Conservation (phyloP, 2,329 filamentous ascomycete genomes). For the Colletotrichum sansevieriae region DNA sequence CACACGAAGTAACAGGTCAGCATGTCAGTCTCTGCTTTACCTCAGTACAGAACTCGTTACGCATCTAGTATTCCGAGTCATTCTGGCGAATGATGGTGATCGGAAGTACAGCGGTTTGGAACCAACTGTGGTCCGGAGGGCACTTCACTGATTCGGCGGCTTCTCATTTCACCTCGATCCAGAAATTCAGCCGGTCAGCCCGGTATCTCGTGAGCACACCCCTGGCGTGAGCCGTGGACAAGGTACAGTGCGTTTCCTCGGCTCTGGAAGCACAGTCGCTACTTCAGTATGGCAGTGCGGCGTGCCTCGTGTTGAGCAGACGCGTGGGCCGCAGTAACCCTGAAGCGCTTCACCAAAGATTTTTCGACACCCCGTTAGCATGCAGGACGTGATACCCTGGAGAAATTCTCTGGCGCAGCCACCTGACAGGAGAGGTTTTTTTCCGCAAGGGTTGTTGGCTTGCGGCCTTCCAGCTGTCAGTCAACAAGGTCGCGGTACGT, state of each 20-base stretch:
- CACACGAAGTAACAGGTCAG: too few species aligned
- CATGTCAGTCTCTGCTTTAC: too few species aligned
- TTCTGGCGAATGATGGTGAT: slow-evolving; percentile 8
- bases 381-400: slow-evolving; percentile 39
- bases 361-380: slow-evolving; percentile 31
- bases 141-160: slow-evolving; percentile 1
- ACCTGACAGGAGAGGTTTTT: slow-evolving; percentile 26
- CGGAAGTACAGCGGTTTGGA: slow-evolving; percentile 15
- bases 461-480: neutral
- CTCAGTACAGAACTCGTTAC: neutral
- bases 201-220: neutral
- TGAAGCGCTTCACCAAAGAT: slow-evolving; percentile 29
- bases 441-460: slow-evolving; percentile 11
- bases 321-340: slow-evolving; percentile 36
- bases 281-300: slow-evolving; percentile 16
- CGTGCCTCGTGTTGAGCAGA: slow-evolving; percentile 37
- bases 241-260: slow-evolving; percentile 25
- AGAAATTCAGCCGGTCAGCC: slow-evolving; percentile 20
- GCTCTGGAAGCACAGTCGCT: slow-evolving; percentile 5
- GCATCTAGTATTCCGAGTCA: slow-evolving; percentile 22
- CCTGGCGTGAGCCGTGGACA: slow-evolving; percentile 11
- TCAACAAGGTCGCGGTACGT: slow-evolving; percentile 5
- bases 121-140: neutral
- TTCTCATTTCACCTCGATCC: slow-evolving; percentile 11
- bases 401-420: slow-evolving; percentile 37